Conservation (phyloP, 2,329 filamentous ascomycete species). For the Geosmithia putterillii region DNA sequence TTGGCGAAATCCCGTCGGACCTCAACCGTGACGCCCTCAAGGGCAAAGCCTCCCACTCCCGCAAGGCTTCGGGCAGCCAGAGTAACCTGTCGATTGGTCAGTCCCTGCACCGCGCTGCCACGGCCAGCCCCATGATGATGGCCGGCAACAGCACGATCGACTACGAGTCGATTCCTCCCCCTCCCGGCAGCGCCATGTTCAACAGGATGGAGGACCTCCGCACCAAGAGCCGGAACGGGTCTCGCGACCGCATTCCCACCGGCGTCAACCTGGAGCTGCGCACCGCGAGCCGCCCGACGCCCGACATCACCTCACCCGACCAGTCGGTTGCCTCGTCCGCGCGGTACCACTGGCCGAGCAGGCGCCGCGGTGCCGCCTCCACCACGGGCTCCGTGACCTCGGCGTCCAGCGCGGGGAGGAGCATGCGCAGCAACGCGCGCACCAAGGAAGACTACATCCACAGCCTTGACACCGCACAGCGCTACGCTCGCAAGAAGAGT, state of each 20-base stretch:
- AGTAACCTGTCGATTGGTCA: slow-evolving; percentile 27
- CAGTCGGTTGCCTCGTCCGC: slow-evolving; percentile 39
- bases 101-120: slow-evolving; percentile 50
- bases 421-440: slow-evolving; percentile 27
- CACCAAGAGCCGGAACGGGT: slow-evolving; percentile 51
- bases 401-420: slow-evolving; percentile 36
- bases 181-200: slow-evolving; percentile 46
- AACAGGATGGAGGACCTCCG: slow-evolving; percentile 46
- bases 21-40: slow-evolving; percentile 12
- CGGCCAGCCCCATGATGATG: slow-evolving; percentile 55
- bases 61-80: slow-evolving; percentile 26
- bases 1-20: slow-evolving; percentile 44
- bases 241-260: slow-evolving; percentile 66
- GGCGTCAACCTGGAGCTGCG: slow-evolving; percentile 52
- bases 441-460: slow-evolving; percentile 77
- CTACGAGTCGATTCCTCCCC: slow-evolving; percentile 41
- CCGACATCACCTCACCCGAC: slow-evolving; percentile 38
- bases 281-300: slow-evolving; percentile 27
- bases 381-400: slow-evolving; percentile 46
- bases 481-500: slow-evolving; percentile 42
- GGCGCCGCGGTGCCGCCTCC: slow-evolving; percentile 38
- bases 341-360: slow-evolving; percentile 42
- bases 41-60: slow-evolving; percentile 13
- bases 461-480: slow-evolving; percentile 67
- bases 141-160: not conserved